Conservation (phyloP, 257 asterid species). For the Solanum sitiens region DNA sequence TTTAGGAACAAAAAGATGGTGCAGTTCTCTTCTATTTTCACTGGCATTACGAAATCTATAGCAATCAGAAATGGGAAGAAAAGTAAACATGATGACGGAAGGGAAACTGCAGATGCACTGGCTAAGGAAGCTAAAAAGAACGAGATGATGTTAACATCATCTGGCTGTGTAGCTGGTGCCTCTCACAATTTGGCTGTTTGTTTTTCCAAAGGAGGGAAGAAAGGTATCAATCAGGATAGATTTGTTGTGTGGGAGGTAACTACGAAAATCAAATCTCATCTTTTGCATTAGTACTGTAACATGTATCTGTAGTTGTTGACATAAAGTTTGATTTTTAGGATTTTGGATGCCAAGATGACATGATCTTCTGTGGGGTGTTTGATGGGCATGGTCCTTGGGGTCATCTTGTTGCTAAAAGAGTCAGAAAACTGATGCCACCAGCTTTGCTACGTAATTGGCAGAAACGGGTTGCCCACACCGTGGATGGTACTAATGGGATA, state of each 20-base stretch:
- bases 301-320: neutral
- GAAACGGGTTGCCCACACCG: slow-evolving; percentile 31
- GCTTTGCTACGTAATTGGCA: slow-evolving; percentile 58
- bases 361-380: slow-evolving; percentile 66
- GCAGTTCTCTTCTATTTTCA: slow-evolving; percentile 44
- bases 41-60: slow-evolving; percentile 37
- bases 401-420: slow-evolving; percentile 49
- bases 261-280: neutral
- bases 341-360: slow-evolving; percentile 67
- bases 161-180: slow-evolving; percentile 24
- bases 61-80: slow-evolving; percentile 36
- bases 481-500: slow-evolving; percentile 8
- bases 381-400: slow-evolving; percentile 95
- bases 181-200: slow-evolving; percentile 21
- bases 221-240: slow-evolving; percentile 65
- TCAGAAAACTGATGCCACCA: slow-evolving; percentile 47
- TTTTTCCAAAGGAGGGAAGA: slow-evolving; percentile 53
- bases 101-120: slow-evolving; percentile 28
- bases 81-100: slow-evolving; percentile 24
- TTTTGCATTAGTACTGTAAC: neutral
- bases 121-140: slow-evolving; percentile 56
- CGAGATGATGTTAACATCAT: slow-evolving; percentile 44
- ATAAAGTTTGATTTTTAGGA: slow-evolving; percentile 22
- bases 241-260: slow-evolving; percentile 63
- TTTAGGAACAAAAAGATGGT: slow-evolving; percentile 31